Base-by-base conservation (phyloP, 306 rosid species). In the Astragalus glycyphyllos region DNA sequence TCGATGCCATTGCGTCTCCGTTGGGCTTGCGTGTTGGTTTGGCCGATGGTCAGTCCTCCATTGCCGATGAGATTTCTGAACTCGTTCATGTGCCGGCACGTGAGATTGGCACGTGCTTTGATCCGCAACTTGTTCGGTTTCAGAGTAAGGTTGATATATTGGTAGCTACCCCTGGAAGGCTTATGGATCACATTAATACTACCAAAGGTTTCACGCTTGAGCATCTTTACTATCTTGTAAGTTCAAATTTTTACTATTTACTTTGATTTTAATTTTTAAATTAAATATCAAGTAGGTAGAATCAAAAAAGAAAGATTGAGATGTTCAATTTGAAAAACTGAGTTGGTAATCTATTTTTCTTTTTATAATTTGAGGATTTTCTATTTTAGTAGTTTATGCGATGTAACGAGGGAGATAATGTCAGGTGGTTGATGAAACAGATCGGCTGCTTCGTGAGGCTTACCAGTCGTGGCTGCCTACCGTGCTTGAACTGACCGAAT, bases 351-450 rank as follows among this genome's bases (percentile, higher is more conserved):
- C 1, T 2, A 42, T 15, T 45, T 69, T 31, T 49, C 50, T 50
- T 11, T 67, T n/a, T n/a, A n/a, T n/a, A 49, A 23, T 58, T 74
- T 53, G 14, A 17, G 45, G 0, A 29, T 49, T 72, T 26, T 60
- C 4, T 40, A 57, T 15, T 72, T 14, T 17, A 14, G 8, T 55
- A 14, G 31, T 29, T 51, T 44, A 4, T 70, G 32, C 48, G 81
- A 5, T 67, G 32, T 54, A 79, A 76, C 74, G 11, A 73, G 58
- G 61, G 65, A 38, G 74, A 72, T 41, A 53, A 62, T 86, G 77
- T 69, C 79, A 94, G 98, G 98, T 94, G 65, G 90, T 90, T 71
- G 98, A 94, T 80, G 98, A 94, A 86, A 87, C 97, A 20, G 95
- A 94, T 77, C 85, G 95, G 35, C 70, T 94, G 73, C 94, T 90